phyloP scores from a whole-genome alignment of 345 rosid genomes.

The Bruguiera gymnorhiza region DNA sequence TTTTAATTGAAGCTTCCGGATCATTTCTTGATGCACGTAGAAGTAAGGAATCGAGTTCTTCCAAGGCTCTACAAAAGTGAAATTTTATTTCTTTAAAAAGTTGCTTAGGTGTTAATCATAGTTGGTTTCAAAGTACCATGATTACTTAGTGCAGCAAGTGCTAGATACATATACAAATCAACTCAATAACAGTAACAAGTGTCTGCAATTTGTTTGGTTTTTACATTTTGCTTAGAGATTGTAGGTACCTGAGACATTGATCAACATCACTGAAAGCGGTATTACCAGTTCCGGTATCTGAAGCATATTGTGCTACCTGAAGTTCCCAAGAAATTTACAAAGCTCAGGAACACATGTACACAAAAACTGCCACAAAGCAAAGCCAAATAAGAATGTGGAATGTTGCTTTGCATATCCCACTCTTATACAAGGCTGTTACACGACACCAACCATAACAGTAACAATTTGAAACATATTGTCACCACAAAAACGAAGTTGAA shows the following conservation, averaged over 20 bases:
- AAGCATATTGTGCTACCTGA: conserved; percentile 90
- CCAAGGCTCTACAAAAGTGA: conserved; percentile 47
- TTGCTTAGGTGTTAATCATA: neutral
- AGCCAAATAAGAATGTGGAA: conserved; percentile 19
- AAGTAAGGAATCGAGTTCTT: conserved; percentile 71
- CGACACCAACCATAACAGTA: conserved; percentile 6
- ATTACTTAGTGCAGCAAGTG: neutral
- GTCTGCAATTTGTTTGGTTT: neutral
- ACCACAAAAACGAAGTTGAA: too few relatives aligned
- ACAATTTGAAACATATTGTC: neutral
- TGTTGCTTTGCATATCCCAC: conserved; percentile 1
- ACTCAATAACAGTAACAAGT: neutral
- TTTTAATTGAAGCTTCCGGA: conserved; percentile 47
- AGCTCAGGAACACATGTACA: conserved; percentile 34
- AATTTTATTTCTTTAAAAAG: neutral
- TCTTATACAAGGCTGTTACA: neutral
- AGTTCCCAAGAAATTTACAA: conserved; percentile 39
- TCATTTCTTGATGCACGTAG: conserved; percentile 76
- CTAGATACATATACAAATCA: neutral
- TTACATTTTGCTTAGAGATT: neutral
- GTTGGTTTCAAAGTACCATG: neutral
- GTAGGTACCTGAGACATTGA: conserved; percentile 64
- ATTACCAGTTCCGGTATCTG: conserved; percentile 66
- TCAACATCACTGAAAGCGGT: conserved; percentile 62
- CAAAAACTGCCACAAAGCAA: conserved; percentile 36